Base-by-base conservation (phyloP, 2,329 filamentous ascomycete genomes). In the Aspergillus latus region DNA sequence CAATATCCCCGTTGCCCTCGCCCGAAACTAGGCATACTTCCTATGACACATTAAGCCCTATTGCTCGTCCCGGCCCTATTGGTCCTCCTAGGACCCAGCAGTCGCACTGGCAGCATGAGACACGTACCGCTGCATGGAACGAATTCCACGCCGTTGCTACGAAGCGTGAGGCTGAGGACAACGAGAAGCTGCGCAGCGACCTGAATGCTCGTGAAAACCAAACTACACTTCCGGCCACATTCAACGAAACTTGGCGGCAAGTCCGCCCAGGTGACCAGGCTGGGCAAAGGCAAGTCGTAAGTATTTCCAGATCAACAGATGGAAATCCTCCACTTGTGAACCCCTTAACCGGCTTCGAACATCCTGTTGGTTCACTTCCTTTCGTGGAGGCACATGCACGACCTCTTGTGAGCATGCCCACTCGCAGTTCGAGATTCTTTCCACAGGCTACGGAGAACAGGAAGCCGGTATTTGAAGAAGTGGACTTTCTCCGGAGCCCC, bases 371-470 rank as follows among this genome's bases (percentile, higher is more conserved):
- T 43, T 66, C 69, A 49, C 64, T 77, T 52, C 65, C 71, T 34
- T 71, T 75, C 39, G 57, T 69, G 6, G 70, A 76, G 28, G 64
- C 58, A 28, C 65, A 72, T 50, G 51, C 68, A 21, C 72, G 74
- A 44, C 67, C 70, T 29, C 65, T 72, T 48, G 65, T 62, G 49
- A 73, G 64, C 48, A 67, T 72, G 46, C 64, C 72, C 16, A 67
- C 66, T 30, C 76, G 78, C 37, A 78, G 76, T 49, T 80, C 78
- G 15, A 69, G 78, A 13, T 80, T 80, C 64, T 80, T 80, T 64
- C 78, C 78, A 28, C 72, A 72, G 43, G 70, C 58, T 39, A 71
- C 66, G 28, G 76, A 76, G 58, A 70, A 66, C 46, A 74, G 67
- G 66, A 72, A 63, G 58, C 65, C 68, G 37, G 54, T 63, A 32